Evolutionary conservation across 2,329 filamentous ascomycete species (phyloP).

Genomic region (Fusarium bactridioides): DNA sequence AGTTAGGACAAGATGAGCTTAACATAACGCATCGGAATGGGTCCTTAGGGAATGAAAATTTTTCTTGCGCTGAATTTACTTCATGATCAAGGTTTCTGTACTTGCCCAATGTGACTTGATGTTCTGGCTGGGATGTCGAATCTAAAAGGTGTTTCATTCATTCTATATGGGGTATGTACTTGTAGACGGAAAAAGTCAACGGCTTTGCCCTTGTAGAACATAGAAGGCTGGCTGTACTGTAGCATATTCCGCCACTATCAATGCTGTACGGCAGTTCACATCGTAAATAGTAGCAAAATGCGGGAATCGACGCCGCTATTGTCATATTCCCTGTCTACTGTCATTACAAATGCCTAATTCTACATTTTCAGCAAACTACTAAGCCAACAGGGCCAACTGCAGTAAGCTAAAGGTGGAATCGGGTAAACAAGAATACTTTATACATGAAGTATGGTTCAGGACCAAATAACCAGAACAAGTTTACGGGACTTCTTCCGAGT

Average conservation of each 20-base stretch:
- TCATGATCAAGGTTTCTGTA: slow-evolving; percentile 42
- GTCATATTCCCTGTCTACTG: slow-evolving; percentile 20
- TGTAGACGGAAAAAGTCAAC: neutral
- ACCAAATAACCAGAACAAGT: slow-evolving; percentile 22
- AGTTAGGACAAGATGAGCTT: slow-evolving; percentile 49
- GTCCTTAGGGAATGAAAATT: slow-evolving; percentile 50
- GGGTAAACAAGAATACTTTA: slow-evolving; percentile 34
- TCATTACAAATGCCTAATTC: slow-evolving; percentile 33
- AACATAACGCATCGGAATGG: slow-evolving; percentile 49
- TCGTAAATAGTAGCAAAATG: slow-evolving; percentile 26
- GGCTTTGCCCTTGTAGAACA: slow-evolving; percentile 3
- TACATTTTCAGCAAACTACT: slow-evolving; percentile 19
- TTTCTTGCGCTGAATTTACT: slow-evolving; percentile 46
- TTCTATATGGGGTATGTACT: neutral
- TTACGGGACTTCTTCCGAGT: neutral
- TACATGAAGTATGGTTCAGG: slow-evolving; percentile 36
- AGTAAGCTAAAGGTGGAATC: slow-evolving; percentile 5
- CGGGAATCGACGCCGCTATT: slow-evolving; percentile 26
- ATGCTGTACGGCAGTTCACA: slow-evolving; percentile 7
- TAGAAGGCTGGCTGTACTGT: slow-evolving; percentile 4
- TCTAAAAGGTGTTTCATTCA: slow-evolving; percentile 13
- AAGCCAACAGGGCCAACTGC: slow-evolving; percentile 5
- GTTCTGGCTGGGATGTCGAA: neutral
- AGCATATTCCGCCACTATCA: slow-evolving; percentile 7
- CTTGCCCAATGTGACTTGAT: slow-evolving; percentile 26